A percentile compares a stretch with the other conserved stretches of the same genome.
phyloP scores from a whole-genome alignment of 768 basidiomycete species.

The Cystobasidium ongulense region DNA sequence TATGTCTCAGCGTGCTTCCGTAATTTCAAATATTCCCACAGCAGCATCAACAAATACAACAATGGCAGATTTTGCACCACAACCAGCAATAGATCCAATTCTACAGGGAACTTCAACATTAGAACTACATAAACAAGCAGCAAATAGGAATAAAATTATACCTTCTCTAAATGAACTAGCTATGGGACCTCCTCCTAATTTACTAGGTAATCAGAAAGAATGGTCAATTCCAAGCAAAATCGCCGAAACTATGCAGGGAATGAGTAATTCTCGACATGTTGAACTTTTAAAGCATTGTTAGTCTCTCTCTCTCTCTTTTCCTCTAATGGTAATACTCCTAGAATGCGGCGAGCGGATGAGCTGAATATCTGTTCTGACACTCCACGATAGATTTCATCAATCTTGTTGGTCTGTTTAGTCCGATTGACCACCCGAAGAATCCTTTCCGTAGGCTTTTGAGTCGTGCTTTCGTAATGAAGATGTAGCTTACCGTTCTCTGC shows the following conservation, averaged over 20 bases:
- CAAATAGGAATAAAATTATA: neutral
- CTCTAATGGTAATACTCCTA: too few relatives aligned
- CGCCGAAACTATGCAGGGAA: neutral
- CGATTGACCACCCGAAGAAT: conserved; percentile 23
- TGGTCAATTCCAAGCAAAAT: conserved; percentile 12
- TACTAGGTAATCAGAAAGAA: conserved; percentile 5
- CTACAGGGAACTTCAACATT: neutral
- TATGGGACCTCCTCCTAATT: conserved; percentile 18
- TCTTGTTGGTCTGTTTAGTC: conserved; percentile 2
- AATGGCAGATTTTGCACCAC: conserved; percentile 21
- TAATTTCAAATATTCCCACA: too few relatives aligned
- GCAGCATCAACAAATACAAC: neutral
- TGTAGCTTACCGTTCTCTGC: neutral
- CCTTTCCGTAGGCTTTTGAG: conserved; percentile 5
- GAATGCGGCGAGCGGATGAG: too few relatives aligned
- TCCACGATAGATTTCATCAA: conserved; percentile 14
- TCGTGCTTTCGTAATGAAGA: neutral
- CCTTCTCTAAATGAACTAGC: conserved; percentile 11
- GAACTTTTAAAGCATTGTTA: conserved; percentile 26
- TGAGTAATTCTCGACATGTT: conserved; percentile 13
- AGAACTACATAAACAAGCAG: conserved; percentile 15
- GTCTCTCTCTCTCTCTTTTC: neutral
- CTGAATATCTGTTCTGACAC: neutral
- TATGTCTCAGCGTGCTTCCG: neutral
- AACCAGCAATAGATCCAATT: conserved; percentile 26